Conservation (phyloP, 768 basidiomycete genomes). For the Boletus vermiculosoides region DNA sequence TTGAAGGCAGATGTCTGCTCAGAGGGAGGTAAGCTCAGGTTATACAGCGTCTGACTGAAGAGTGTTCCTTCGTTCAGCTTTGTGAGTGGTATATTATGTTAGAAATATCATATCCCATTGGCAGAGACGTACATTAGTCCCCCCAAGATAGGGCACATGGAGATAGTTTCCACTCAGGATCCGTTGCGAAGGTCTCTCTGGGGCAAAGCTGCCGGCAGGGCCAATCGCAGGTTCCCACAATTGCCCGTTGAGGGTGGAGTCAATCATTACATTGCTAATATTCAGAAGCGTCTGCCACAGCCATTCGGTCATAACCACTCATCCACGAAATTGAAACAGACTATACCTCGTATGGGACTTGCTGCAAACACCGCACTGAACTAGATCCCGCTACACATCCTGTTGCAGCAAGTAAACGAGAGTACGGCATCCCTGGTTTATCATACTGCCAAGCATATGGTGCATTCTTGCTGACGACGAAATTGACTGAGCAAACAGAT, state of each 20-base stretch:
- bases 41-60: constrained; percentile 27
- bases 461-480: constrained; percentile 46
- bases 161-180: constrained; percentile 49
- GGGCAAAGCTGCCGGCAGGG: constrained; percentile 47
- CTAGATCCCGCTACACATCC: constrained; percentile 42
- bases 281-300: constrained; percentile 44
- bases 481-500: neutral
- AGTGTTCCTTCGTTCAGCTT: constrained; percentile 19
- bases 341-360: constrained; percentile 18
- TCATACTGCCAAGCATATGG: constrained; percentile 47
- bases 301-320: neutral
- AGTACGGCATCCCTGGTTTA: constrained; percentile 50
- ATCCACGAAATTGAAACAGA: neutral
- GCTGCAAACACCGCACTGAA: constrained; percentile 43
- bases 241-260: constrained; percentile 46
- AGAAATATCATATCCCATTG: neutral
- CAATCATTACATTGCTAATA: constrained; percentile 47
- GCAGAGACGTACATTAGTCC: constrained; percentile 45
- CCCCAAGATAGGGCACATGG: constrained; percentile 54
- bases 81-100: neutral
- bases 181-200: constrained; percentile 44
- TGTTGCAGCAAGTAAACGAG: constrained; percentile 43
- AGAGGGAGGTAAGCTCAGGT: constrained; percentile 38
- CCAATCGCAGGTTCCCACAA: constrained; percentile 59
- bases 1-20: constrained; percentile 46